Conservation (phyloP, 257 asterid species). For the Thymus mandschuricus region DNA sequence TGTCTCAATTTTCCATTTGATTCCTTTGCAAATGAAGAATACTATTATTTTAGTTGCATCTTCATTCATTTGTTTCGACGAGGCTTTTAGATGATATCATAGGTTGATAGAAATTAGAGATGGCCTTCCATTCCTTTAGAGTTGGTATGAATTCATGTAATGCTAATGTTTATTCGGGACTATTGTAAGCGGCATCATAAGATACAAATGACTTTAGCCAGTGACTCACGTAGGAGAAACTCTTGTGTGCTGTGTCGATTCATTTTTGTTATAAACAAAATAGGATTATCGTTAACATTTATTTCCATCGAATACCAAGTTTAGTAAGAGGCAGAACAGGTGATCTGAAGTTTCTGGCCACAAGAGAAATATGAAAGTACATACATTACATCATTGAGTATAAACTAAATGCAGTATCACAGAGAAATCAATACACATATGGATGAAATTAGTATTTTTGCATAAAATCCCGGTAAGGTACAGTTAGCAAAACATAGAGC, state of each 20-base stretch:
- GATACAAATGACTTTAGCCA: neutral
- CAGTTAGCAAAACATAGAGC: neutral
- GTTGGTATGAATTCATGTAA: slow-evolving; percentile 13
- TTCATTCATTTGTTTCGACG: slow-evolving; percentile 17
- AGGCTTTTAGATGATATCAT: neutral
- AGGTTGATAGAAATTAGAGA: slow-evolving; percentile 13
- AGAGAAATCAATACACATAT: neutral
- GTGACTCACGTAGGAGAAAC: neutral
- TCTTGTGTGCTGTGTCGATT: neutral
- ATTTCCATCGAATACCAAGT: neutral
- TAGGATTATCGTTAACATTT: neutral
- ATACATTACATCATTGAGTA: slow-evolving; percentile 16
- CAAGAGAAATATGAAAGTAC: neutral
- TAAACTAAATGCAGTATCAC: slow-evolving; percentile 16
- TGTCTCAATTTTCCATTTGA: neutral
- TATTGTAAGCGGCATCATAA: neutral
- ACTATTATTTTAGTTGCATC: neutral
- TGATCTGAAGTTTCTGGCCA: neutral
- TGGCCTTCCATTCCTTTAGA: neutral
- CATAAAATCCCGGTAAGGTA: neutral
- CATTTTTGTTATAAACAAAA: neutral
- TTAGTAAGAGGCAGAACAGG: slow-evolving; percentile 20
- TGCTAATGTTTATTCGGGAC: neutral
- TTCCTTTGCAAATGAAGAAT: neutral
- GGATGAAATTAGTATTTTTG: slow-evolving; percentile 7